phyloP scores from a whole-genome alignment of 1,139 yeast genomes.

The Arxiozyma slooffiae region DNA sequence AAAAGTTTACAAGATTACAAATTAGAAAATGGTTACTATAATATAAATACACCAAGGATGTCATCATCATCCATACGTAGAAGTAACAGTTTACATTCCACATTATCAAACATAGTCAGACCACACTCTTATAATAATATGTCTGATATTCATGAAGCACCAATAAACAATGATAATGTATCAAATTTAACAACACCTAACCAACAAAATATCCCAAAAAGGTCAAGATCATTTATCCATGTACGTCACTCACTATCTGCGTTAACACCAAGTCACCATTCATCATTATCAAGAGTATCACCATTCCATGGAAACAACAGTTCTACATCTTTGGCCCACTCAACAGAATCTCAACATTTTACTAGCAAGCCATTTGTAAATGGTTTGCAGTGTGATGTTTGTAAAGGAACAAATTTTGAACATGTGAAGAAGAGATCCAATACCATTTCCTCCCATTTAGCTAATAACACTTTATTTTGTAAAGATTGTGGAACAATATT shows the following conservation, averaged over 20 bases:
- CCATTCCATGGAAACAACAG: background rate
- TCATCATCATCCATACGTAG: constrained; percentile 6
- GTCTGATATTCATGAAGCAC: background rate
- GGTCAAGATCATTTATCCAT: constrained; percentile 9
- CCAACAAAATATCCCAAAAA: background rate
- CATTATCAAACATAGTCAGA: constrained; percentile 6
- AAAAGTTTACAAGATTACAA: constrained; percentile 16
- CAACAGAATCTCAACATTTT: background rate
- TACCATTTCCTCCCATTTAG: background rate
- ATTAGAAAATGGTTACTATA: background rate
- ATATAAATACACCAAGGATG: constrained; percentile 8
- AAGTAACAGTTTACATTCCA: constrained; percentile 3
- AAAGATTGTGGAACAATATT: constrained; percentile 32
- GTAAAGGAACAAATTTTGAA: constrained; percentile 31
- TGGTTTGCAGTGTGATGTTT: constrained; percentile 29
- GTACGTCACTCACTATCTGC: constrained; percentile 2
- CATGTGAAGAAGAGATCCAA: constrained; percentile 9
- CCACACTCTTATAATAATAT: constrained; percentile 5
- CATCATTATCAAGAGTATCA: background rate
- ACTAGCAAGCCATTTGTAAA: background rate
- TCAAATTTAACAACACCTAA: background rate
- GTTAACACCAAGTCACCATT: background rate
- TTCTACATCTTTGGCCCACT: constrained; percentile 1
- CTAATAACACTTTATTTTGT: constrained; percentile 19
- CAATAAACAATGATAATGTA: background rate